Evolutionary conservation across 805 yeast species (phyloP).

Genomic region (Suhomyces sp.): DNA sequence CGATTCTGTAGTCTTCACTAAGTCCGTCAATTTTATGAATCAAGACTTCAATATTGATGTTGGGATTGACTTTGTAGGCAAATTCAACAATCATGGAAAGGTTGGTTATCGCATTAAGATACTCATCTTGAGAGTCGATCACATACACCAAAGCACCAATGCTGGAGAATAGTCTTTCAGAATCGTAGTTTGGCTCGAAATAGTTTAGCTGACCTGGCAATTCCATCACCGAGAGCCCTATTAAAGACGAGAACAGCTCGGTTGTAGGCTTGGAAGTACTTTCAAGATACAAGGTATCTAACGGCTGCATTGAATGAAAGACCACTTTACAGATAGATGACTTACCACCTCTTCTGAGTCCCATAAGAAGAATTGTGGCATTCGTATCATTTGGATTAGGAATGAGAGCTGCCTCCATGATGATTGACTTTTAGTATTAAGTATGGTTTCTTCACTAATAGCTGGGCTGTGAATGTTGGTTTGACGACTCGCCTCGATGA

Average conservation of each 20-base stretch:
- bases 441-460: neutral
- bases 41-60: constrained; percentile 83
- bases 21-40: constrained; percentile 96
- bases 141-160: constrained; percentile 93
- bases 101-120: constrained; percentile 85
- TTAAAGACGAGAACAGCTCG: constrained; percentile 78
- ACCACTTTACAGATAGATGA: constrained; percentile 95
- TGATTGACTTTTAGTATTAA: neutral
- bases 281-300: constrained; percentile 87
- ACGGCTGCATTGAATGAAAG: constrained; percentile 93
- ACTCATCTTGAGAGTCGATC: constrained; percentile 94
- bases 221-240: constrained; percentile 87
- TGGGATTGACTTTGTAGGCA: constrained; percentile 81
- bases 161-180: constrained; percentile 69
- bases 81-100: constrained; percentile 83
- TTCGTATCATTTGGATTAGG: constrained; percentile 50
- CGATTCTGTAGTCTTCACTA: constrained; percentile 88
- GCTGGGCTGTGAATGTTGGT: neutral
- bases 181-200: constrained; percentile 81
- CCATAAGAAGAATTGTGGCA: constrained; percentile 87
- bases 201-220: constrained; percentile 91
- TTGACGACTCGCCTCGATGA: neutral
- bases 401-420: constrained; percentile 15
- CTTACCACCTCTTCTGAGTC: constrained; percentile 86
- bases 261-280: constrained; percentile 86